Conservation (phyloP, 805 yeast genomes). For the Teunomyces cretensis region DNA sequence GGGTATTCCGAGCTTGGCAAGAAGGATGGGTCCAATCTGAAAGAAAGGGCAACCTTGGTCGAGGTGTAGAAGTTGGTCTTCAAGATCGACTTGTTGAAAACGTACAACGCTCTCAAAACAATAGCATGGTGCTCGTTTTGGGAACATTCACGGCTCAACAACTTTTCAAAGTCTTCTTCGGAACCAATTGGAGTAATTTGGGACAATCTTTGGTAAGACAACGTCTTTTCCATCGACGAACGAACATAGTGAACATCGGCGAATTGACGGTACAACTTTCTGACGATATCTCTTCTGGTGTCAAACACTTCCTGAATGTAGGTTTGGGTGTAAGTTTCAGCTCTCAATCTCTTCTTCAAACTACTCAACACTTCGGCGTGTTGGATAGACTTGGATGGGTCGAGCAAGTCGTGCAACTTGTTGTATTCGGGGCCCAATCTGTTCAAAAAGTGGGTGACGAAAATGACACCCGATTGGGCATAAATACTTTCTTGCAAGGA, state of each 20-base stretch:
- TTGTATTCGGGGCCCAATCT: conserved; percentile 89
- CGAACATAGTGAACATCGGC: conserved; percentile 87
- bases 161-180: conserved; percentile 70
- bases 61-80: conserved; percentile 94
- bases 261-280: conserved; percentile 84
- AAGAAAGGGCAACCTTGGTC: conserved; percentile 91
- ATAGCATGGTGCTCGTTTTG: conserved; percentile 78
- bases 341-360: conserved; percentile 84
- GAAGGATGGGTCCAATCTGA: conserved; percentile 84
- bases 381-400: conserved; percentile 57
- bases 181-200: conserved; percentile 71
- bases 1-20: conserved; percentile 87
- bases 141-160: conserved; percentile 66
- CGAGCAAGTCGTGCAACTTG: conserved; percentile 63
- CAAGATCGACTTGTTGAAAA: conserved; percentile 82
- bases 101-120: conserved; percentile 77
- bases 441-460: conserved; percentile 92
- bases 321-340: conserved; percentile 88
- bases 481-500: conserved; percentile 93
- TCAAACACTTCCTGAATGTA: conserved; percentile 77
- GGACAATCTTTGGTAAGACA: conserved; percentile 84
- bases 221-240: conserved; percentile 67
- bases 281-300: conserved; percentile 66
- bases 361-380: conserved; percentile 75
- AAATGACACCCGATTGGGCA: conserved; percentile 90